Percentiles rank a stretch among this genome's conserved stretches.
Conservation (phyloP, 1,139 yeast genomes). For the Hansenula lynferdii region DNA sequence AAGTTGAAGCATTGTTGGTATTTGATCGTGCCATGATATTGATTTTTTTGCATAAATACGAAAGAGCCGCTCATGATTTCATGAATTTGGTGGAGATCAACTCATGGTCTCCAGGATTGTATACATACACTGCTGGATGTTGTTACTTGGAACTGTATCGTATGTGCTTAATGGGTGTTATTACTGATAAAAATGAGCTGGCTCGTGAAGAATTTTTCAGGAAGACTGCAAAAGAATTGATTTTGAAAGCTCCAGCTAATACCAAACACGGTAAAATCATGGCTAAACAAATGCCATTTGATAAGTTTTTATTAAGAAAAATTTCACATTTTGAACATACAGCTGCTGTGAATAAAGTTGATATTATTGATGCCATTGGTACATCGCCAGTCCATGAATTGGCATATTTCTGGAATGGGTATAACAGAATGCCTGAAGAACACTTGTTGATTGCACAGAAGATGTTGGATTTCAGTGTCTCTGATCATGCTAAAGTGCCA, state of each 20-base stretch:
- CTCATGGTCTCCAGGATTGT: constrained; percentile 90
- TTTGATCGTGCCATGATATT: constrained; percentile 83
- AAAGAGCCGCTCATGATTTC: constrained; percentile 75
- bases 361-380: constrained; percentile 71
- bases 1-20: constrained; percentile 79
- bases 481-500: constrained; percentile 27
- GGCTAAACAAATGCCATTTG: constrained; percentile 84
- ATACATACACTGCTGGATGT: constrained; percentile 80
- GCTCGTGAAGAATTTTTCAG: constrained; percentile 39
- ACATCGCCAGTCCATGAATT: constrained; percentile 86
- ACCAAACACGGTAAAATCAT: constrained; percentile 65
- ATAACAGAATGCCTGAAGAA: constrained; percentile 72
- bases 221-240: constrained; percentile 53
- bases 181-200: constrained; percentile 34
- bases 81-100: constrained; percentile 65
- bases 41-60: constrained; percentile 72
- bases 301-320: constrained; percentile 75
- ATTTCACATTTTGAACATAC: constrained; percentile 50
- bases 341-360: constrained; percentile 37
- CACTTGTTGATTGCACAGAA: constrained; percentile 51
- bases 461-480: constrained; percentile 42
- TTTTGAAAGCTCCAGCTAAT: constrained; percentile 61
- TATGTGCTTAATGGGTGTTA: constrained; percentile 47
- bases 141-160: constrained; percentile 82
- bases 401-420: constrained; percentile 90